Percentiles rank a stretch among this genome's conserved stretches.
Evolutionary conservation across 2,329 filamentous ascomycete genomes (phyloP).

Genomic region (Cercospora nicotianae): DNA sequence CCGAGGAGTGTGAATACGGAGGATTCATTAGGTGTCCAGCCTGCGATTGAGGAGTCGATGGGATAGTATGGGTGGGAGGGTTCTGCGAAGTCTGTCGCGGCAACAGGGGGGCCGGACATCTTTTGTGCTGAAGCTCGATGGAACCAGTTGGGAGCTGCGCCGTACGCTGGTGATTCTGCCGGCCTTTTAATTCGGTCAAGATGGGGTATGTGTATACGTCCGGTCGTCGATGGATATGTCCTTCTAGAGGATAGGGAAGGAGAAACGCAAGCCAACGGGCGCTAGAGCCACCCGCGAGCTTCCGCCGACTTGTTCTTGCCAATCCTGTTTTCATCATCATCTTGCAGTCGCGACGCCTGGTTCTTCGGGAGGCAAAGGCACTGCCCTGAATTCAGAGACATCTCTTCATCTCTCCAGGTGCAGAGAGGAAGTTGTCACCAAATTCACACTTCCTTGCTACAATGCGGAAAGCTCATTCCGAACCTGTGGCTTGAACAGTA

Average conservation of each 20-base stretch:
- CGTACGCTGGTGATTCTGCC: not conserved
- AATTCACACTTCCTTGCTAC: not conserved
- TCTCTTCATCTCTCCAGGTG: not conserved
- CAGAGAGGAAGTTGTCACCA: not conserved
- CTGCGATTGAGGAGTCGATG: constrained; percentile 59
- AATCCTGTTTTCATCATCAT: not conserved
- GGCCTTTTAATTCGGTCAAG: not conserved
- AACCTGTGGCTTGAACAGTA: too few species aligned
- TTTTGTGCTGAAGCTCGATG: not conserved
- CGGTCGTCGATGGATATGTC: not conserved
- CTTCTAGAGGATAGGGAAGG: not conserved
- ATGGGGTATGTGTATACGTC: not conserved
- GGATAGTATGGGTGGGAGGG: constrained; percentile 67
- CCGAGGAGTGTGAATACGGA: constrained; percentile 59
- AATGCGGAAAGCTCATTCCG: not conserved
- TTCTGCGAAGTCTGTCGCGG: not conserved
- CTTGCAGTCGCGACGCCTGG: not conserved
- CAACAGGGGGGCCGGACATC: not conserved
- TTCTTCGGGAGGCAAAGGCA: too few species aligned
- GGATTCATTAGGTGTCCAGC: constrained; percentile 67
- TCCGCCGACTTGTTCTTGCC: not conserved
- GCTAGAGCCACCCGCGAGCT: not conserved
- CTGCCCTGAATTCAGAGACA: too few species aligned
- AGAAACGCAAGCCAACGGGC: not conserved
- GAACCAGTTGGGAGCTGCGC: not conserved